phyloP scores from a whole-genome alignment of 1,139 yeast species.

The Spencermartinsiella ligniputridi region DNA sequence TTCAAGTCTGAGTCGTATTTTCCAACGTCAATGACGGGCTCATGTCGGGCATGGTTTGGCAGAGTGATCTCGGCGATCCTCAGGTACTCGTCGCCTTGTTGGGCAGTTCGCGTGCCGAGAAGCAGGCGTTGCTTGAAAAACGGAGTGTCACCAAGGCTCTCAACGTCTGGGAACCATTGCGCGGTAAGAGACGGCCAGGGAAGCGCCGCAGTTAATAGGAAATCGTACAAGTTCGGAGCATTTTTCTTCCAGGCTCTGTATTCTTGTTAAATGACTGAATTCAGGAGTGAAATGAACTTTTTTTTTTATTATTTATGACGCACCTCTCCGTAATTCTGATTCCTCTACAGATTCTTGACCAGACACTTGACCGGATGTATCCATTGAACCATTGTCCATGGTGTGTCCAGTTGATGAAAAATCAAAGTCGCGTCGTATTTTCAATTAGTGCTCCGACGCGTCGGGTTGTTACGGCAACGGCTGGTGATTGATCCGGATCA shows the following conservation, averaged over 20 bases:
- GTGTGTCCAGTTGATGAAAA: no score
- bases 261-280: conserved; percentile 38
- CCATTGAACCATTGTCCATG: no score
- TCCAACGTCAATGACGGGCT: conserved; percentile 28
- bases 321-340: no score
- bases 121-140: conserved; percentile 42
- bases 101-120: conserved; percentile 85
- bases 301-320: no score
- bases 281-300: conserved; percentile 1
- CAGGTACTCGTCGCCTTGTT: conserved; percentile 69
- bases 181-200: conserved; percentile 53
- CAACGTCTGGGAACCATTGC: conserved; percentile 42
- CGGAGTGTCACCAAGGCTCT: conserved; percentile 9
- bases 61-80: conserved; percentile 63
- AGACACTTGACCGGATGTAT: no score
- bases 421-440: no score
- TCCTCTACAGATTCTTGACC: no score
- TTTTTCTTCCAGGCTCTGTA: conserved; percentile 95
- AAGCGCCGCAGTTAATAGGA: conserved; percentile 63
- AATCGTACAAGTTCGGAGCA: conserved; percentile 81
- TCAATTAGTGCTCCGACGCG: no score
- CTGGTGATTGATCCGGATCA: no score
- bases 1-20: conserved; percentile 34
- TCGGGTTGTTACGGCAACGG: no score
- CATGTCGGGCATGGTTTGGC: conserved; percentile 38